Base-by-base conservation (phyloP, 2,329 filamentous ascomycete genomes). In the Colletotrichum sublineola region DNA sequence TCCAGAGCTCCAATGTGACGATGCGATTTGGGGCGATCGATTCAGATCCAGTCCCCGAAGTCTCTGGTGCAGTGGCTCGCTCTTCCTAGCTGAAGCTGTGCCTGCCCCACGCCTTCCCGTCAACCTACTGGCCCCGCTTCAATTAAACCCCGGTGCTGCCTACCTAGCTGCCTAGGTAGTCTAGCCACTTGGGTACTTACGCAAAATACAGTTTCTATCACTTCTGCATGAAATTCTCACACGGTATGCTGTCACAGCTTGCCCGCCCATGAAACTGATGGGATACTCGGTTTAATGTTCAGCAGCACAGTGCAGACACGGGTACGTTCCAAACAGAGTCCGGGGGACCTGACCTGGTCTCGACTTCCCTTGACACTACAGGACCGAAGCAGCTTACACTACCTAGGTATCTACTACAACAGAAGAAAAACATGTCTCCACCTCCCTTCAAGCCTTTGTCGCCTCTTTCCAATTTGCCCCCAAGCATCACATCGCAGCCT, bases 131-230 rank as follows among this genome's bases (percentile, higher is more conserved):
- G 57, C 24, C 48, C 67, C 60, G 46, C 70, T 57, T 70, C 70
- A 73, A 65, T 70, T 73, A 70, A 73, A 64, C 60, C 69, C 69
- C 67, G 24, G 24, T 70, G 50, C 33, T 57, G 52, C 29, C 15
- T 33, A 11, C 44, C 36, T 20, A 24, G 65, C 65, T 68, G 60
- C 68, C 63, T 68, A 44, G 33, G 24, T 24, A 24, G 24, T 1
- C 24, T 24, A 24, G 24, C 24, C 24, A 24, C 24, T 24, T 24
- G 24, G 24, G 24, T 24, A 24, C 24, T 24, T 24, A 24, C 18
- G 33, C 29, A 63, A 60, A 15, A 15, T 44, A 31, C 63, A 48
- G 63, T 55, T n/a, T 29, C 12, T n/a, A 36, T 38, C 5, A 20
- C 24, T 31, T 9, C 33, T 15, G 7, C 50, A 9, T 18, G 11